Base-by-base conservation (phyloP, 768 basidiomycete species). In the Mycena sanguinolenta region DNA sequence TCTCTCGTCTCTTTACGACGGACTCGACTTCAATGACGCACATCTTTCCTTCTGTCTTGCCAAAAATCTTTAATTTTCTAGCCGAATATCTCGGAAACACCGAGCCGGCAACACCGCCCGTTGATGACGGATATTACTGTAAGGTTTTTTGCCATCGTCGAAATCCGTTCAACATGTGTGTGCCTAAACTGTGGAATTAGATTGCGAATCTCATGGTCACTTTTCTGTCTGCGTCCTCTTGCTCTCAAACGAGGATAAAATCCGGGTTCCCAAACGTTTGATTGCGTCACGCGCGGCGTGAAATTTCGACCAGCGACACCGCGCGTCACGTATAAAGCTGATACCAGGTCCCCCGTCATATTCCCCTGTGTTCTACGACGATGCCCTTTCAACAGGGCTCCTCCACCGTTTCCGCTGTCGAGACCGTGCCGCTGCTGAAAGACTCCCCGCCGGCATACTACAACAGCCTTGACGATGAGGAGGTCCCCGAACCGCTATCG, bases 381-480 rank as follows among this genome's bases (percentile, higher is more conserved):
- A 87, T 87, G 87, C 79, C 80, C 77, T 78, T 80, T 79, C 77
- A 82, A 76, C 81, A 85, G 70, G 80, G 84, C 79, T 80, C 81
- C 77, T 82, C 86, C 72, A 78, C 85, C 71, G 5, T 62, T 71
- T 79, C 85, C 70, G 6, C 68, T 59, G 81, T 82, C 70, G 88
- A 90, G 80, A 85, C 89, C 57, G 85, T 83, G 68, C 87, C 91
- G 62, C 85, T 93, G 79, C 85, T 93, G 78, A 77, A 81, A 72
- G 82, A 85, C 72, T 79, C 79, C 67, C 49, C 49, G 1, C 83
- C 84, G 57, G 79, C 85, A 61, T 87, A 86, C 34, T 90, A 89
- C 75, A 73, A 79, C 78, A 77, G 87, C 72, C 79, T 83, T 54
- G 77, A 85, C 82, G 82, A 84, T 57, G 77, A 85, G 81, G 82